These are phyloP conservation scores for Populus davidiana DNA, from an alignment of 345 rosid species.

Conservation along the genomic window DNA sequence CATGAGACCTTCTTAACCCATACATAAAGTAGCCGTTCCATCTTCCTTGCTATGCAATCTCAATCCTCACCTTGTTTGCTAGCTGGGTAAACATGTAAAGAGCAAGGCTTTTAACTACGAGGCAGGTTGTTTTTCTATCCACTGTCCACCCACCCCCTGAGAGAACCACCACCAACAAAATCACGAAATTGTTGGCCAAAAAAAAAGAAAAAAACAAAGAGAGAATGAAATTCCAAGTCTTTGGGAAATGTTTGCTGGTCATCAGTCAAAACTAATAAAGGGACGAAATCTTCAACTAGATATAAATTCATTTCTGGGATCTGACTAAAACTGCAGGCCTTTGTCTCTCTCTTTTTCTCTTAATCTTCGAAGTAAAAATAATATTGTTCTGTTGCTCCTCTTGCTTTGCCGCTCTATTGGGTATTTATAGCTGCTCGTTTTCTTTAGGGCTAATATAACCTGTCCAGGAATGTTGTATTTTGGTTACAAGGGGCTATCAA, in stretches of 20 bases:
- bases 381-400: background rate
- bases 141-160: background rate
- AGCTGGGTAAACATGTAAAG: background rate
- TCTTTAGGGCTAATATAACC: background rate
- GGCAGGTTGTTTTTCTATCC: background rate
- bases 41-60: background rate
- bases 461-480: background rate
- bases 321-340: slow-evolving; percentile 21
- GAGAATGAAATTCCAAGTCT: background rate
- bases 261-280: slow-evolving; percentile 38
- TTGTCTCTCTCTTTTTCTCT: background rate
- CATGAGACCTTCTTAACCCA: slow-evolving; percentile 41
- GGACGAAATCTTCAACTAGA: slow-evolving; percentile 27
- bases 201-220: background rate
- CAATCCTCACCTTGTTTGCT: background rate
- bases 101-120: background rate
- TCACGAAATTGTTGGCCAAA: background rate
- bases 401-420: slow-evolving; percentile 13
- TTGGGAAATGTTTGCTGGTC: slow-evolving; percentile 17
- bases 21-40: slow-evolving; percentile 11
- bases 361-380: background rate
- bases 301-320: slow-evolving; percentile 10
- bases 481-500: background rate
- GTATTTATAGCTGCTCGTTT: background rate
- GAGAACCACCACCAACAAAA: background rate